These are phyloP conservation scores for Exophiala aquamarina DNA, from an alignment of 2,329 filamentous ascomycete species.

Conservation along the genomic window DNA sequence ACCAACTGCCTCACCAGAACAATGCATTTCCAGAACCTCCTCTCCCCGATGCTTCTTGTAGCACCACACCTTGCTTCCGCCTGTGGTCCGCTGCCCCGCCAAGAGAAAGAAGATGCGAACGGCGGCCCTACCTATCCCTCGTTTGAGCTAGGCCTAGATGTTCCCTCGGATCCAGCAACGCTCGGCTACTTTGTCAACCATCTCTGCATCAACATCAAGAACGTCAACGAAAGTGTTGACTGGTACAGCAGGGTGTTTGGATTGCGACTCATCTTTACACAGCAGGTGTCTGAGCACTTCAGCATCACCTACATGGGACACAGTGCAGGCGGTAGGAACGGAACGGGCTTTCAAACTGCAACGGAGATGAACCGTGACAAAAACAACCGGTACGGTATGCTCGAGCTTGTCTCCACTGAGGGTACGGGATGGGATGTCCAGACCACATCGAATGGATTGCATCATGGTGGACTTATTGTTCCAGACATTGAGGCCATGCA, in stretches of 20 bases:
- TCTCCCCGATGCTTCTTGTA: too few species aligned
- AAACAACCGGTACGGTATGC: not conserved
- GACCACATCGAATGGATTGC: not conserved
- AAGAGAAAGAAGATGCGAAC: too few species aligned
- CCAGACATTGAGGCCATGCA: not conserved
- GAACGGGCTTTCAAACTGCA: not conserved
- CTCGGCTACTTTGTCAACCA: constrained; percentile 5
- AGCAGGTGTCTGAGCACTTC: constrained; percentile 1
- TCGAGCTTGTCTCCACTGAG: not conserved
- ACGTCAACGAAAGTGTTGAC: not conserved
- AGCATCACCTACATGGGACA: constrained; percentile 3
- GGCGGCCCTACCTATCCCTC: too few species aligned
- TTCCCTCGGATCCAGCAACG: constrained; percentile 1
- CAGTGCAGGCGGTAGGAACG: not conserved
- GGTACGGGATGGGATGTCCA: not conserved
- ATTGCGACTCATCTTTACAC: constrained; percentile 1
- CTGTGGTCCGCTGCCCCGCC: too few species aligned
- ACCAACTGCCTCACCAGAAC: too few species aligned
- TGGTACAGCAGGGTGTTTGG: constrained; percentile 3
- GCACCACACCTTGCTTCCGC: too few species aligned
- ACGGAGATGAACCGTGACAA: not conserved
- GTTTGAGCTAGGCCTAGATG: too few species aligned
- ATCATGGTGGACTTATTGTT: not conserved
- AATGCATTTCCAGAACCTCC: too few species aligned
- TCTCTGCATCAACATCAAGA: not conserved